phyloP scores from a whole-genome alignment of 345 rosid genomes.

The Eutrema heterophyllum region DNA sequence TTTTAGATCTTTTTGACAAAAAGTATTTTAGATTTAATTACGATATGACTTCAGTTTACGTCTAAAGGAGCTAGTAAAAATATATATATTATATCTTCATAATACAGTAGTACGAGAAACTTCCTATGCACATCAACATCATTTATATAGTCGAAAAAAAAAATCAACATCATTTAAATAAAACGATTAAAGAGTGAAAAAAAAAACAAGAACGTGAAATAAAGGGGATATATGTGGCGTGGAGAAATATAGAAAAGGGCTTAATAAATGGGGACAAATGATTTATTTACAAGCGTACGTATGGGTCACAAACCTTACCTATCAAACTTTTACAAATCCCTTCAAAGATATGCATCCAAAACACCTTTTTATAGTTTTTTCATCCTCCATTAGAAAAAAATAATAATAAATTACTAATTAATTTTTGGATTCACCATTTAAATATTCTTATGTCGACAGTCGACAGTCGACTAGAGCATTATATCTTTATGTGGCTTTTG shows the following conservation, averaged over 20 bases:
- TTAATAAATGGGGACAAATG: not conserved
- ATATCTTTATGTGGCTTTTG: not conserved
- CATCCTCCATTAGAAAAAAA: not conserved
- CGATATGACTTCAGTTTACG: too few relatives aligned
- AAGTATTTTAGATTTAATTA: too few relatives aligned
- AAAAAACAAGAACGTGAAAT: slow-evolving; percentile 15
- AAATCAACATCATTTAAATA: not conserved
- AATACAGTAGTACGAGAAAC: not conserved
- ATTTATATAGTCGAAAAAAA: not conserved
- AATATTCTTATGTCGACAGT: not conserved
- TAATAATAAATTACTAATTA: not conserved
- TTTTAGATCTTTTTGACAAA: too few relatives aligned
- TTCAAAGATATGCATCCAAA: slow-evolving; percentile 6
- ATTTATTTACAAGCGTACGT: slow-evolving; percentile 1
- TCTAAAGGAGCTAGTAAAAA: too few relatives aligned
- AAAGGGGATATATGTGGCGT: slow-evolving; percentile 25
- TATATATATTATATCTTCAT: not conserved
- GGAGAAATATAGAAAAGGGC: not conserved
- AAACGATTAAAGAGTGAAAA: not conserved
- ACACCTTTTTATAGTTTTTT: not conserved
- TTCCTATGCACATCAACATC: not conserved
- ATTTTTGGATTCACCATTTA: not conserved
- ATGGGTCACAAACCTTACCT: slow-evolving; percentile 25
- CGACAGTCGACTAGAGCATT: not conserved
- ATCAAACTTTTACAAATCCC: slow-evolving; percentile 12